phyloP scores from a whole-genome alignment of 257 asterid genomes.

The Rhazya stricta region DNA sequence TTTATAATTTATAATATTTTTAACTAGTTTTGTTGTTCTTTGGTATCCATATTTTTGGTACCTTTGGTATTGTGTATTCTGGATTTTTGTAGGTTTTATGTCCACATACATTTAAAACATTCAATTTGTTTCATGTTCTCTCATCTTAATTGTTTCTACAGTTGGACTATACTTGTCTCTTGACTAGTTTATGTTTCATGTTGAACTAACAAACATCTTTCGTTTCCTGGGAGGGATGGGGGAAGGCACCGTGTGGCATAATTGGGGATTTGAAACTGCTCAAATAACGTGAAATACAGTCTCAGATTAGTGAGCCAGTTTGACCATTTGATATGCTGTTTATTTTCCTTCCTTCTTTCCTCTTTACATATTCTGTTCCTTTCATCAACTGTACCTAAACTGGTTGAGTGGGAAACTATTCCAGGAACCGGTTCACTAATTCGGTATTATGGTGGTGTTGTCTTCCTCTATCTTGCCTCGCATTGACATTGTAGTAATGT shows the following conservation, averaged over 20 bases:
- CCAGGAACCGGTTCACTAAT: not conserved
- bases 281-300: not conserved
- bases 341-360: not conserved
- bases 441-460: not conserved
- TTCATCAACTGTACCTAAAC: not conserved
- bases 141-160: not conserved
- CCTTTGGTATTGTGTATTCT: not conserved
- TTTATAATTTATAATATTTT: not conserved
- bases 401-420: not conserved
- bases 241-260: not conserved
- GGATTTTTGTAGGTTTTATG: not conserved
- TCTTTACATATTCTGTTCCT: not conserved
- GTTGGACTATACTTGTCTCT: not conserved
- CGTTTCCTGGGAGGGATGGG: not conserved
- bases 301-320: not conserved
- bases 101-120: not conserved
- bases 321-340: not conserved
- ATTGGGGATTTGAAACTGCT: not conserved
- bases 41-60: not conserved
- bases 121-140: not conserved
- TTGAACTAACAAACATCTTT: not conserved
- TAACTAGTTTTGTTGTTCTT: not conserved
- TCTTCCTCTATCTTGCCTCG: not conserved
- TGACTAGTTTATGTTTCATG: not conserved
- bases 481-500: not conserved